Percentiles rank a stretch among this genome's conserved stretches.
Conservation (phyloP, 2,329 filamentous ascomycete species). For the Leptographium procerum region DNA sequence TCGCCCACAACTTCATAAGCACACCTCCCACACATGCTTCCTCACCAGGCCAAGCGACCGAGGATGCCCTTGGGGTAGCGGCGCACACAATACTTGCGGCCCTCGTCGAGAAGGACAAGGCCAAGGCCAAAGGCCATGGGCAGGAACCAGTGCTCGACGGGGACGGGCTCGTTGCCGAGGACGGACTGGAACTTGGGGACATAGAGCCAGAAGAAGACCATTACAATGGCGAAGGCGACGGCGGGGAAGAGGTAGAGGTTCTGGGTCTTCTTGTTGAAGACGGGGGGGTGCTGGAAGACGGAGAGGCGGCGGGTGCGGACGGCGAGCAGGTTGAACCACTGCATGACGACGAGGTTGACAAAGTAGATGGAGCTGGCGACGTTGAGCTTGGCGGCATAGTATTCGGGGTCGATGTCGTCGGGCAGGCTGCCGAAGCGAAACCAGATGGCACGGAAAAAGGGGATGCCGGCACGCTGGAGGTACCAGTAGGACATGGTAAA, state of each 20-base stretch:
- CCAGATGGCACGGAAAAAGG: conserved; percentile 46
- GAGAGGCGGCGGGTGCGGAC: conserved; percentile 53
- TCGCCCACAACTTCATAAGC: too few species aligned
- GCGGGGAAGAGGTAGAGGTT: conserved; percentile 62
- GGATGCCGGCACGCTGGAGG: conserved; percentile 48
- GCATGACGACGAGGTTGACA: conserved; percentile 70
- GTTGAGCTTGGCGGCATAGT: conserved; percentile 44
- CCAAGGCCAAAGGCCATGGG: conserved; percentile 60
- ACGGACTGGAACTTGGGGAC: conserved; percentile 51
- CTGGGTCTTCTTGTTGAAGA: conserved; percentile 51
- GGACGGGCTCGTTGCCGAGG: conserved; percentile 50
- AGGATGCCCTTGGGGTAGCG: conserved; percentile 45
- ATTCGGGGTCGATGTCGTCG: conserved; percentile 38
- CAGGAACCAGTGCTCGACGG: conserved; percentile 65
- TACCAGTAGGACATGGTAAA: conserved; percentile 61
- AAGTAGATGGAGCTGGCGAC: conserved; percentile 67
- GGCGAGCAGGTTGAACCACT: conserved; percentile 65
- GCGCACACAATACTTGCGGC: conserved; percentile 50
- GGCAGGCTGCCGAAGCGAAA: conserved; percentile 52
- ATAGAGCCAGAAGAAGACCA: conserved; percentile 62
- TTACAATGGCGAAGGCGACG: conserved; percentile 55
- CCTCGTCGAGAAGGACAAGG: conserved; percentile 55
- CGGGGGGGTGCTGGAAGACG: conserved; percentile 61
- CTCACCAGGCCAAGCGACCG: conserved; percentile 52
- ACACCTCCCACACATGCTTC: neutral